Base-by-base conservation (phyloP, 1,284 basidiomycete genomes). In the Coniophora puteana region DNA sequence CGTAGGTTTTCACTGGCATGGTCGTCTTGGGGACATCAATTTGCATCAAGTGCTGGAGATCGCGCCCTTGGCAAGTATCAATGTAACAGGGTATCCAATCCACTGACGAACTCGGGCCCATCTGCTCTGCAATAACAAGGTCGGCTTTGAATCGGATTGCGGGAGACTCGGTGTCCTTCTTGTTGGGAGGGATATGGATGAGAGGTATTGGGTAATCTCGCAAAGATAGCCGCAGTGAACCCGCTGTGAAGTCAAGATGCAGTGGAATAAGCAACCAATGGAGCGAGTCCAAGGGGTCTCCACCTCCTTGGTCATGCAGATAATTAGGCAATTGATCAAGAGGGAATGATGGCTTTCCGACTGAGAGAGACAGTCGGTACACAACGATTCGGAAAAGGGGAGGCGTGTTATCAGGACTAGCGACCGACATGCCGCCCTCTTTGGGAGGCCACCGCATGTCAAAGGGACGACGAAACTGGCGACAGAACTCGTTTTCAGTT, bases 1-100 rank as follows among this genome's bases (percentile, higher is more conserved):
- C 90, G 58, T 95, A 98, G 17, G 84, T 89, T 65, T 98, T 98
- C 53, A 94, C 86, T 0, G 94, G 89, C 89, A 95, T 95, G 43
- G 93, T 85, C 1, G 93, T 93, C 62, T 95, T 97, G 1, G 93
- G 92, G 23, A 97, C 75, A 27, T 71, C 59, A 17, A 96, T 66
- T n/a, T n/a, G n/a, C n/a, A n/a, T n/a, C n/a, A n/a, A n/a, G n/a
- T n/a, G n/a, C n/a, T n/a, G n/a, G n/a, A n/a, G n/a, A n/a, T n/a
- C n/a, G n/a, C n/a, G n/a, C n/a, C n/a, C n/a, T n/a, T n/a, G n/a
- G n/a, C n/a, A n/a, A n/a, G n/a, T n/a, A 5, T 69, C 66, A 39
- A 94, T 76, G 5, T 72, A 68, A 50, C 83, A 86, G 5, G 79
- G 65, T 21, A 93, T 67, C 76, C 85, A 87, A 40, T 89, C 75